phyloP scores from a whole-genome alignment of 2,329 filamentous ascomycete genomes.

The Proliferodiscus dingleyae region DNA sequence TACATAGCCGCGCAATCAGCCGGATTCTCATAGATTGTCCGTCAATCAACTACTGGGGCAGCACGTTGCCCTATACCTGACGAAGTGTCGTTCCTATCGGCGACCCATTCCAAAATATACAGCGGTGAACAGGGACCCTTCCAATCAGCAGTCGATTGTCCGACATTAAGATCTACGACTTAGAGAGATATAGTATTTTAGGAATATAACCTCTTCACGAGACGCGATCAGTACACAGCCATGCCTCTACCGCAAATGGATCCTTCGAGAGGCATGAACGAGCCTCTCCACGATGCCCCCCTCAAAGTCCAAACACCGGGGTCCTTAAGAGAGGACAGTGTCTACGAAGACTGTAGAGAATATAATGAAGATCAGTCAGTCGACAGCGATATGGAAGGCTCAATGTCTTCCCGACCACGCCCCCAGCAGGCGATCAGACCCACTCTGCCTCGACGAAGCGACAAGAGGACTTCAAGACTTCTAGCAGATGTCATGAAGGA shows the following conservation, averaged over 20 bases:
- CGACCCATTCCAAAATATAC: background rate
- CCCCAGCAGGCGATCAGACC: slow-evolving; percentile 23
- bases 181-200: too few species aligned
- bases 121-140: background rate
- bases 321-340: slow-evolving; percentile 7
- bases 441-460: slow-evolving; percentile 22
- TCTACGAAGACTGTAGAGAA: slow-evolving; percentile 22
- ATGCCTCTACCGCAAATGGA: too few species aligned
- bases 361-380: slow-evolving; percentile 20
- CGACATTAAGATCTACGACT: too few species aligned
- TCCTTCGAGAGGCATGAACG: slow-evolving; percentile 3
- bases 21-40: background rate
- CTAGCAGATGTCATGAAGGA: slow-evolving; percentile 26
- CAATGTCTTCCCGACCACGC: slow-evolving; percentile 18
- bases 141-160: background rate
- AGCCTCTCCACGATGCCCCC: slow-evolving; percentile 1
- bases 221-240: too few species aligned
- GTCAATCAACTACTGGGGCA: background rate
- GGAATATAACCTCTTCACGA: too few species aligned
- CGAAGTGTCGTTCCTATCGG: background rate
- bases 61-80: background rate
- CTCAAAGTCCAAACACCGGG: slow-evolving; percentile 6
- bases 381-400: slow-evolving; percentile 28
- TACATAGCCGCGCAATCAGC: background rate
- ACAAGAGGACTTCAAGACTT: slow-evolving; percentile 23